phyloP scores from a whole-genome alignment of 371 early-diverging fungal species.

The Mucor racemosus region DNA sequence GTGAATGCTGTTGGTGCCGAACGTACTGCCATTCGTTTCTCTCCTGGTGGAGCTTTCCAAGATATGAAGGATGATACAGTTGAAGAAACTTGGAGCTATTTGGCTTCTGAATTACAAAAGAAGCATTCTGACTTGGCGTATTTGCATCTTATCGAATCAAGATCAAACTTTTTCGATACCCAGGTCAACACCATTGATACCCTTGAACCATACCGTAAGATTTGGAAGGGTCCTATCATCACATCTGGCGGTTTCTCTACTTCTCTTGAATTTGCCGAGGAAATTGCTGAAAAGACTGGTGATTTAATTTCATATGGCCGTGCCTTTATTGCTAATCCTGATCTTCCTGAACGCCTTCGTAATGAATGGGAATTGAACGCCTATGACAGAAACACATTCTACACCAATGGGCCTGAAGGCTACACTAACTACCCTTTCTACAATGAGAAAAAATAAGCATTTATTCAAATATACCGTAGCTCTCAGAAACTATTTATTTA shows the following conservation, averaged over 20 bases:
- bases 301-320: conserved; percentile 26
- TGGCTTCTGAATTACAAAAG: conserved; percentile 23
- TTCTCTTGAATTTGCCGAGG: conserved; percentile 13
- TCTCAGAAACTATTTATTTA: background rate
- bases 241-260: conserved; percentile 36
- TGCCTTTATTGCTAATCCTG: conserved; percentile 28
- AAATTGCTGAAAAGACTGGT: conserved; percentile 10
- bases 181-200: conserved; percentile 1
- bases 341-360: conserved; percentile 23
- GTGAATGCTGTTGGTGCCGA: conserved; percentile 37
- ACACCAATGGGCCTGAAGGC: conserved; percentile 15
- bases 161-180: conserved; percentile 16
- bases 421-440: conserved; percentile 30
- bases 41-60: conserved; percentile 25
- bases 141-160: conserved; percentile 39
- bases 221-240: conserved; percentile 39
- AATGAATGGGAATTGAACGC: conserved; percentile 13
- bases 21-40: conserved; percentile 28
- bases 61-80: conserved; percentile 36
- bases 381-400: conserved; percentile 29
- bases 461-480: background rate
- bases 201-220: conserved; percentile 34
- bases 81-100: conserved; percentile 33
- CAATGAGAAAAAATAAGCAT: background rate
- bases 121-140: conserved; percentile 32